phyloP scores from a whole-genome alignment of 352 stramenopile genomes.

The Phytophthora foliorum region DNA sequence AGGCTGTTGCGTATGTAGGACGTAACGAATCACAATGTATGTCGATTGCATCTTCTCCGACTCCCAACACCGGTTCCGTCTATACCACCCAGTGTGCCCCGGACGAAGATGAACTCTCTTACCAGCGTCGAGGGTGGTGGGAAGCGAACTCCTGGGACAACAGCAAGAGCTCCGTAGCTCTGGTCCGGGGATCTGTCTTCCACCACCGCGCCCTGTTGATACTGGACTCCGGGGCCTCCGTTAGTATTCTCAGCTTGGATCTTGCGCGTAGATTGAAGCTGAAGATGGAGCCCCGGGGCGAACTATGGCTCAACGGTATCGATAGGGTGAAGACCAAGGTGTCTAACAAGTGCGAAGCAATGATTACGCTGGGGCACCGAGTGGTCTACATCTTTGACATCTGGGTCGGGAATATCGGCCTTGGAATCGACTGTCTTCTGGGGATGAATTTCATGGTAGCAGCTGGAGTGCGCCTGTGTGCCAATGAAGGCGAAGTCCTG shows the following conservation, averaged over 20 bases:
- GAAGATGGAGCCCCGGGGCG: slow-evolving; percentile 7
- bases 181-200: slow-evolving; percentile 24
- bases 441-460: slow-evolving; percentile 1
- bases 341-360: slow-evolving; percentile 23
- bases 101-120: slow-evolving; percentile 2
- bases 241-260: slow-evolving; percentile 40
- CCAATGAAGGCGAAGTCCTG: neutral
- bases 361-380: slow-evolving; percentile 35
- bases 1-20: slow-evolving; percentile 15
- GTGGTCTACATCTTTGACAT: slow-evolving; percentile 1
- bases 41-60: slow-evolving; percentile 5
- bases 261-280: slow-evolving; percentile 37
- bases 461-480: neutral
- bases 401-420: slow-evolving; percentile 35
- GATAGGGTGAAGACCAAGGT: slow-evolving; percentile 7
- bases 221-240: slow-evolving; percentile 33
- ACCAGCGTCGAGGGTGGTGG: slow-evolving; percentile 5
- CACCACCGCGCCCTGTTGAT: slow-evolving; percentile 20
- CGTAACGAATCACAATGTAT: slow-evolving; percentile 21
- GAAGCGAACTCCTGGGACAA: slow-evolving; percentile 12
- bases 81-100: slow-evolving; percentile 4
- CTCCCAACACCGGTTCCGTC: slow-evolving; percentile 1
- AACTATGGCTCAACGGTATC: slow-evolving; percentile 8
- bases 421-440: neutral
- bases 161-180: neutral